Base-by-base conservation (phyloP, 2,329 filamentous ascomycete genomes). In the Fusarium camptoceras region DNA sequence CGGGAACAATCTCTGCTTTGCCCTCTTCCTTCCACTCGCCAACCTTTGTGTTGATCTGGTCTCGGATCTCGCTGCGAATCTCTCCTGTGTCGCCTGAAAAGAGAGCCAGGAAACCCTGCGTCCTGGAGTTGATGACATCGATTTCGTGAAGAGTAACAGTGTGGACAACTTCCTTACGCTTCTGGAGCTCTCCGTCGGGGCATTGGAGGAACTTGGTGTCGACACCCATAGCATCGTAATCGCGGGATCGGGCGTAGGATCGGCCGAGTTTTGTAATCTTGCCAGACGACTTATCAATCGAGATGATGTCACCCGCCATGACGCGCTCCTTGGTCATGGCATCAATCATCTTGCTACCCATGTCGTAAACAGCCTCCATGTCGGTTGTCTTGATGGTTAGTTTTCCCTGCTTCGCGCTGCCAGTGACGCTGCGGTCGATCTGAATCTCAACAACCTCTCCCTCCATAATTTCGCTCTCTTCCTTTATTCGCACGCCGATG, bases 331-430 rank as follows among this genome's bases (percentile, higher is more conserved):
- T 98, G 73, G 94, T 98, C 94, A 99, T 98, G 71, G 94, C 94
- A 79, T 99, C 96, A 73, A 99, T 99, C 96, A 99, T 98, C 84
- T 98, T 98, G 73, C 92, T 95, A 71, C 96, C 96, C 94, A 99
- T 98, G 77, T 99, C 96, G 83, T 98, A 99, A 72, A 99, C 93
- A 15, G 96, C 97, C 83, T 99, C 96, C 96, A 99, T 99, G 81
- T 99, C 96, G 62, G 95, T 98, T 14, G 96, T 99, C 84, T 99
- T 99, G 84, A 99, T 97, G 22, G 96, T 99, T 71, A 99, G 90
- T 83, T 99, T 99, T 77, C 96, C 96, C 86, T 98, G 95, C 86
- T 98, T 99, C 77, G 96, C 97, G 73, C 92, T 93, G 50, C 96
- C 96, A 16, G 96, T 98, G 57, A 99, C 94, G 76, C 94, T 98